Percentiles rank a stretch among this genome's conserved stretches.
phyloP scores from a whole-genome alignment of 176 grass and related monocot species.

The Triticum urartu region DNA sequence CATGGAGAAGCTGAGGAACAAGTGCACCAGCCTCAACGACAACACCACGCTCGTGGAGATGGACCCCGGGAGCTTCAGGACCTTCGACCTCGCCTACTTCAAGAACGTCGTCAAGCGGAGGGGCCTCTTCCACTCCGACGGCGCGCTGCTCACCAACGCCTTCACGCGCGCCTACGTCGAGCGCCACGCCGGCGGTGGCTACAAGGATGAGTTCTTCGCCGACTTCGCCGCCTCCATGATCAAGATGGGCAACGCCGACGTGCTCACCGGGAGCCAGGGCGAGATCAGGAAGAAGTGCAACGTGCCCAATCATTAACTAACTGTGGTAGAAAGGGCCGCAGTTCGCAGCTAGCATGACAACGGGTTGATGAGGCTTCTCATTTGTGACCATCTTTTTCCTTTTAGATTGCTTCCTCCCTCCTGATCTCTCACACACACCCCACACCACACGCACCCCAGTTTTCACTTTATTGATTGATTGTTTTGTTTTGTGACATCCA shows the following conservation, averaged over 20 bases:
- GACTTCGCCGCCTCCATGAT: conserved; percentile 73
- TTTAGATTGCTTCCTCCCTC: background rate
- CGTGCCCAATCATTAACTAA: conserved; percentile 40
- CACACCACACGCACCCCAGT: too few species aligned
- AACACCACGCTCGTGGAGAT: conserved; percentile 80
- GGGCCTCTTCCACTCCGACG: conserved; percentile 80
- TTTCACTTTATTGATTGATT: too few species aligned
- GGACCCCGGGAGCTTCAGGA: conserved; percentile 86
- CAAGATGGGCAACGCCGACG: conserved; percentile 57
- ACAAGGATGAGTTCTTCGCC: conserved; percentile 56
- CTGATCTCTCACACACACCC: background rate
- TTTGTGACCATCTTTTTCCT: background rate
- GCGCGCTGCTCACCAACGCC: conserved; percentile 56
- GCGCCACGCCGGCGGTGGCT: conserved; percentile 40
- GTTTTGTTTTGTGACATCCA: too few species aligned
- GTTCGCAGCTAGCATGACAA: background rate
- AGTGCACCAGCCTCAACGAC: conserved; percentile 61
- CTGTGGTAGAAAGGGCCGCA: background rate
- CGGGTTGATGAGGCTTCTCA: background rate
- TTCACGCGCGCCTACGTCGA: conserved; percentile 63
- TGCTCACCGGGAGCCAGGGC: conserved; percentile 57
- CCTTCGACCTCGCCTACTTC: conserved; percentile 75
- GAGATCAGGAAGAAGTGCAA: conserved; percentile 78
- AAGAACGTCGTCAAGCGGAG: conserved; percentile 54
- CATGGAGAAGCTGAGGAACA: conserved; percentile 40